Conservation (phyloP, 2,329 filamentous ascomycete species). For the Fusarium sp. region DNA sequence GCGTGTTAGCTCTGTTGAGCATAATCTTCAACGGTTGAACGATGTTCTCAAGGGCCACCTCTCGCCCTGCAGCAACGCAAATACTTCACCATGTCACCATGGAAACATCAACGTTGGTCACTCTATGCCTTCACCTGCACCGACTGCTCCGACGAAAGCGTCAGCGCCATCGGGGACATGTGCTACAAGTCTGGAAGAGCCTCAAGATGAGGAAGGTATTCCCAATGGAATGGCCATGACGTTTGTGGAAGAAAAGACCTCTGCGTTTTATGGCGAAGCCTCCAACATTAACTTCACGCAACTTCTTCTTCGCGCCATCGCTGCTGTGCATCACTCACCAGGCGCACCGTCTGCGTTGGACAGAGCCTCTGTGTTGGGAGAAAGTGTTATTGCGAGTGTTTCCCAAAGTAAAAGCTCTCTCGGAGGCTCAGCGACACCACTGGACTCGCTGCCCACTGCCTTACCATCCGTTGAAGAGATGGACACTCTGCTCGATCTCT, state of each 20-base stretch:
- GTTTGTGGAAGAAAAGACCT: neutral
- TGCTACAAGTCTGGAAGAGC: neutral
- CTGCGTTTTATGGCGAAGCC: neutral
- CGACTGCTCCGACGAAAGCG: neutral
- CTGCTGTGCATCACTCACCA: neutral
- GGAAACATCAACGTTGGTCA: neutral
- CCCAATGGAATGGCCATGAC: conserved; percentile 4
- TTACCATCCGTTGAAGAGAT: neutral
- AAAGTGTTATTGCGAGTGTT: neutral
- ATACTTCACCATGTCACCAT: neutral
- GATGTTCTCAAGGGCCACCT: neutral
- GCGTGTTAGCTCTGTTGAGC: neutral
- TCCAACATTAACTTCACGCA: neutral
- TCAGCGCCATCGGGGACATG: neutral
- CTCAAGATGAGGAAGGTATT: neutral
- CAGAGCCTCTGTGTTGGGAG: neutral
- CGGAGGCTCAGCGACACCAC: neutral
- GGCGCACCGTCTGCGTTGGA: neutral
- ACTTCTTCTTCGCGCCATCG: neutral
- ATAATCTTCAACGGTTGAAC: neutral
- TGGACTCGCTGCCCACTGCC: neutral
- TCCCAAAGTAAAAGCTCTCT: neutral
- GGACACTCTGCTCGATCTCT: neutral
- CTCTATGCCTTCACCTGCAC: neutral
- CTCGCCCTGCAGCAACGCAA: neutral